Conservation (phyloP, 1,284 basidiomycete genomes). For the Ganoderma sinense region DNA sequence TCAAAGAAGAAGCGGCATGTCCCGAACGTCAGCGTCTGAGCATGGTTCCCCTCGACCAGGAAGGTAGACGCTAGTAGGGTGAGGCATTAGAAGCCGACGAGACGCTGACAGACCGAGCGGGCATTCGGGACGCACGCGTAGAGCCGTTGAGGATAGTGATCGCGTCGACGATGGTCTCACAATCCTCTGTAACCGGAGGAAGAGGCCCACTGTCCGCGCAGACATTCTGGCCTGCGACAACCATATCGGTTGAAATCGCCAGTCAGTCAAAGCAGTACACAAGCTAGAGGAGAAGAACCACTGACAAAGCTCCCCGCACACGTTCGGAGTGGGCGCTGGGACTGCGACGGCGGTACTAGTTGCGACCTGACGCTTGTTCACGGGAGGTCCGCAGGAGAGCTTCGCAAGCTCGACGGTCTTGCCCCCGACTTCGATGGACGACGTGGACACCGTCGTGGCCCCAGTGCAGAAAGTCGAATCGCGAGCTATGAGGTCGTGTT, state of each 20-base stretch:
- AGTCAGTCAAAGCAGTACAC: not conserved
- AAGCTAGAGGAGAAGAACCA: not conserved
- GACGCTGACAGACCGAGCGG: not conserved
- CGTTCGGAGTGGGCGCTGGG: slow-evolving; percentile 16
- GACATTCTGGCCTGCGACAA: slow-evolving; percentile 24
- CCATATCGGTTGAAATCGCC: not conserved
- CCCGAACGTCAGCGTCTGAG: slow-evolving; percentile 38
- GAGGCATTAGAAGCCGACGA: not conserved
- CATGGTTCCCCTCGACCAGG: slow-evolving; percentile 33
- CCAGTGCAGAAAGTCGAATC: slow-evolving; percentile 18
- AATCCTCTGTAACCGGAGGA: slow-evolving; percentile 33
- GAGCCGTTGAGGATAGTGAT: slow-evolving; percentile 35
- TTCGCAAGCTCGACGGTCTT: slow-evolving; percentile 28
- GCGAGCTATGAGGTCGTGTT: slow-evolving; percentile 19
- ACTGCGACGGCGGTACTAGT: not conserved
- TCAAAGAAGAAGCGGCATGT: slow-evolving; percentile 41
- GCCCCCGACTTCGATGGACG: slow-evolving; percentile 16
- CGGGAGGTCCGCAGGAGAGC: slow-evolving; percentile 23
- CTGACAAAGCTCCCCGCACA: slow-evolving; percentile 31
- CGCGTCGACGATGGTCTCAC: slow-evolving; percentile 28
- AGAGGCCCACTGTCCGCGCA: slow-evolving; percentile 28
- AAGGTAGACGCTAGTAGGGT: slow-evolving; percentile 36
- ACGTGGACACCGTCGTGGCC: slow-evolving; percentile 17
- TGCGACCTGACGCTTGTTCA: slow-evolving; percentile 5
- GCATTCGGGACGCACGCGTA: slow-evolving; percentile 7